Conservation (phyloP, 495 filamentous ascomycete genomes). For the Copromyces sp. region DNA sequence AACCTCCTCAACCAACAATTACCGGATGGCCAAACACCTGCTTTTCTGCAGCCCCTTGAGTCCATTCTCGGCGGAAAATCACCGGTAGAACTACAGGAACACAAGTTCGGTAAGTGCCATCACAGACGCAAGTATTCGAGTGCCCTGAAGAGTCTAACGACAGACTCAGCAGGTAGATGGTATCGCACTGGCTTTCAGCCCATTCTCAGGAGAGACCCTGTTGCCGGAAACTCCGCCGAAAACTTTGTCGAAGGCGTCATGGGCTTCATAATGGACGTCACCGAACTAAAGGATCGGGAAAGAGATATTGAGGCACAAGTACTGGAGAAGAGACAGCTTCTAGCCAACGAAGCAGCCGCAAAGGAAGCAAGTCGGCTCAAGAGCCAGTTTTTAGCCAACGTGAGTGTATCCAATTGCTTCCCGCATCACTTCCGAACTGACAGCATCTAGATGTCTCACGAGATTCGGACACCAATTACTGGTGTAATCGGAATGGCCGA, state of each 20-base stretch:
- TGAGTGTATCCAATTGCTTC: constrained; percentile 6
- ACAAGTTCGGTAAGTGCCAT: constrained; percentile 28
- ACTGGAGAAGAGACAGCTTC: constrained; percentile 49
- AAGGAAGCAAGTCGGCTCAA: constrained; percentile 63
- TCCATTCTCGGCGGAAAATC: constrained; percentile 45
- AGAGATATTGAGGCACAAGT: constrained; percentile 45
- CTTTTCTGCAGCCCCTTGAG: constrained; percentile 44
- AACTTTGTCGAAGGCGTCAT: constrained; percentile 52
- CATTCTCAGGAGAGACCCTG: constrained; percentile 37
- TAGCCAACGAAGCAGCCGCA: constrained; percentile 55
- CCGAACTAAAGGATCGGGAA: constrained; percentile 51
- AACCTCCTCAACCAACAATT: constrained; percentile 23
- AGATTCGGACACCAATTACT: constrained; percentile 62
- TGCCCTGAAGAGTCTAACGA: constrained; percentile 7
- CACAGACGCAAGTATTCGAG: background rate
- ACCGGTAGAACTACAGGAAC: constrained; percentile 41
- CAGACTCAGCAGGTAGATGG: constrained; percentile 38
- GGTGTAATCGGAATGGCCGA: constrained; percentile 70
- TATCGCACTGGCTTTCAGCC: constrained; percentile 57
- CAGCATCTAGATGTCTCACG: constrained; percentile 62
- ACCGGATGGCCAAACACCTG: constrained; percentile 27
- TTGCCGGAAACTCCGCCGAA: constrained; percentile 33
- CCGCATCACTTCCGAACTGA: background rate
- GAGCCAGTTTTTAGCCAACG: constrained; percentile 56
- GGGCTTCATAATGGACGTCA: constrained; percentile 59